Conservation (phyloP, 805 yeast genomes). For the Candida chilensis region DNA sequence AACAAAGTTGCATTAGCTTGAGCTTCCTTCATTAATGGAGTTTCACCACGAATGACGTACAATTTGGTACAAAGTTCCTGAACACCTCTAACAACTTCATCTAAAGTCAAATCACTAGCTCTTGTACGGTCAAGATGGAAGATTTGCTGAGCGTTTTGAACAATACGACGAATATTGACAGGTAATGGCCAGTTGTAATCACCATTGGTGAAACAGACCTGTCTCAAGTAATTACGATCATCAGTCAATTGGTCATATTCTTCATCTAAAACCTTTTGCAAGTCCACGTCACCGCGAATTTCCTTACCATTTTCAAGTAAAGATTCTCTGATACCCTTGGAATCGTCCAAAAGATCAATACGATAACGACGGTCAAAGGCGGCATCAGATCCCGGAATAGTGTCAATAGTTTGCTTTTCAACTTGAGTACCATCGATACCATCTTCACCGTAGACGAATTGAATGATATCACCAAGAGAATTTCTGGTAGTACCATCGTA, state of each 20-base stretch:
- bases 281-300: conserved; percentile 78
- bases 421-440: conserved; percentile 98
- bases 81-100: conserved; percentile 71
- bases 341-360: conserved; percentile 72
- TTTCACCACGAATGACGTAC: conserved; percentile 75
- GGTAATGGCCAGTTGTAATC: conserved; percentile 97
- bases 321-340: conserved; percentile 55
- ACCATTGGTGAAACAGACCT: conserved; percentile 80
- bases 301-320: conserved; percentile 84
- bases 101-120: conserved; percentile 83
- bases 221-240: conserved; percentile 78
- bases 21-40: conserved; percentile 68
- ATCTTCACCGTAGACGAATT: conserved; percentile 97
- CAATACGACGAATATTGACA: conserved; percentile 90
- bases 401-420: conserved; percentile 91
- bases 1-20: conserved; percentile 86
- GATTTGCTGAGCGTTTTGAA: conserved; percentile 95
- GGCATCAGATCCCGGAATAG: conserved; percentile 86
- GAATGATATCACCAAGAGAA: conserved; percentile 93
- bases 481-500: conserved; percentile 98
- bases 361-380: conserved; percentile 79
- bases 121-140: conserved; percentile 87
- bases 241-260: conserved; percentile 71
- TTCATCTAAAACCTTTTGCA: conserved; percentile 73
- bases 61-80: conserved; percentile 57